Percentiles rank a stretch among this genome's conserved stretches.
These are phyloP conservation scores for Drechslerella coelobrocha DNA, from an alignment of 2,329 filamentous ascomycete species.

Conservation along the genomic window DNA sequence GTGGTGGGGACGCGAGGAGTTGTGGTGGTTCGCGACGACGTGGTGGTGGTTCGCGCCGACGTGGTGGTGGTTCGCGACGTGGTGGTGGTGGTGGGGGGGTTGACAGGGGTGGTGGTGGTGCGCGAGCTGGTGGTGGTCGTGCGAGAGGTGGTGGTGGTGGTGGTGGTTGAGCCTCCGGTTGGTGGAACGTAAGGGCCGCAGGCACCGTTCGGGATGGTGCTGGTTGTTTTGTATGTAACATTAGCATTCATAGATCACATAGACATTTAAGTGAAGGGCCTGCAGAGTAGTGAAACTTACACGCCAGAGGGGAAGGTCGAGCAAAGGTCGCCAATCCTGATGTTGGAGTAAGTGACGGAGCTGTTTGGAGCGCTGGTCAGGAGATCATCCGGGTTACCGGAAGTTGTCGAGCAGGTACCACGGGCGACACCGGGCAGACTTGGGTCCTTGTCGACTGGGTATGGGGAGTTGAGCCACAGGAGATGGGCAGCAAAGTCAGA, in stretches of 20 bases:
- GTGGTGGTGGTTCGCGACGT: background rate
- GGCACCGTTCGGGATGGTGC: constrained; percentile 36
- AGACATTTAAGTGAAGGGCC: constrained; percentile 18
- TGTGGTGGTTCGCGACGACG: constrained; percentile 7
- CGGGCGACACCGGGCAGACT: constrained; percentile 63
- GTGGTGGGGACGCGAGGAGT: constrained; percentile 13
- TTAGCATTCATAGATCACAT: no score
- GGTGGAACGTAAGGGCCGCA: constrained; percentile 28
- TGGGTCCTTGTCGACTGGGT: constrained; percentile 62
- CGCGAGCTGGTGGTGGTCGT: constrained; percentile 19
- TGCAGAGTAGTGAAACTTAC: constrained; percentile 31
- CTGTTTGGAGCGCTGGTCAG: constrained; percentile 62
- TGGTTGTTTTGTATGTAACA: no score
- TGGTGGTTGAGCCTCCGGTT: constrained; percentile 7
- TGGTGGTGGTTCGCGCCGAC: constrained; percentile 2
- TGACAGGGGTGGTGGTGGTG: constrained; percentile 22
- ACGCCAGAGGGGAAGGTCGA: constrained; percentile 60
- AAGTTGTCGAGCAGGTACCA: constrained; percentile 64
- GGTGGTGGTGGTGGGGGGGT: background rate
- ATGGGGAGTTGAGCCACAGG: constrained; percentile 76
- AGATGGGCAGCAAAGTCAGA: constrained; percentile 73
- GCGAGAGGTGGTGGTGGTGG: constrained; percentile 16
- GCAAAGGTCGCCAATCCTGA: constrained; percentile 66
- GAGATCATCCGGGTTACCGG: constrained; percentile 64
- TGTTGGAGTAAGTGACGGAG: constrained; percentile 67